Percentiles rank a stretch among this genome's conserved stretches.
phyloP scores from a whole-genome alignment of 2,329 filamentous ascomycete genomes.

The Pseudogymnoascus sp. region DNA sequence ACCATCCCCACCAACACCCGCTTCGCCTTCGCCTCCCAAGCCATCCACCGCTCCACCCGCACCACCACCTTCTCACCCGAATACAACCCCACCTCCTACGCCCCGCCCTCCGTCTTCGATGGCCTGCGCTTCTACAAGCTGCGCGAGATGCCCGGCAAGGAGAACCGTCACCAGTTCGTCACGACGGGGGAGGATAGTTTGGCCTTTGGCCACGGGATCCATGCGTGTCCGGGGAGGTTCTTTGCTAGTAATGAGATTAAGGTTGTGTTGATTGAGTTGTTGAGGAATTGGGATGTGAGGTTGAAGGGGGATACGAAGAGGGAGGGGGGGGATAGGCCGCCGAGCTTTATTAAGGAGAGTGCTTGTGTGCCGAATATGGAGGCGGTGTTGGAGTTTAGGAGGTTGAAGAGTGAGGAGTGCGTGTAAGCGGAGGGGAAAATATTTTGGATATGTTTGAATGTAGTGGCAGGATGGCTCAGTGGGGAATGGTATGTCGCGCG shows the following conservation, averaged over 20 bases:
- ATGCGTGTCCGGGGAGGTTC: constrained; percentile 37
- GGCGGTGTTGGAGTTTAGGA: constrained; percentile 17
- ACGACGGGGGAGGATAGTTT: constrained; percentile 28
- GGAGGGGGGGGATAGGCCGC: constrained; percentile 61
- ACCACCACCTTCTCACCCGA: constrained; percentile 19
- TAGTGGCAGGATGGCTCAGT: too few relatives aligned
- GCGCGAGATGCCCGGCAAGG: constrained; percentile 18
- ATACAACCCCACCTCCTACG: constrained; percentile 18
- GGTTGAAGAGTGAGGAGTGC: background rate
- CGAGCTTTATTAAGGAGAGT: constrained; percentile 37
- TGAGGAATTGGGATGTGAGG: constrained; percentile 28
- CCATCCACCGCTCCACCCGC: constrained; percentile 22
- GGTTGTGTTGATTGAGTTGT: constrained; percentile 26
- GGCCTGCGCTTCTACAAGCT: constrained; percentile 20
- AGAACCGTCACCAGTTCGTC: constrained; percentile 30
- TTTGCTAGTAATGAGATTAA: constrained; percentile 34
- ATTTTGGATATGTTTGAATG: background rate
- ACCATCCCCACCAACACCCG: constrained; percentile 25
- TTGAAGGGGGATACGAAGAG: constrained; percentile 70
- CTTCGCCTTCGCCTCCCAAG: constrained; percentile 26
- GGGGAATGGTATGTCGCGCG: background rate
- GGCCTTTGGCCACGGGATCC: constrained; percentile 34
- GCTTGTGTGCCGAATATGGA: constrained; percentile 13
- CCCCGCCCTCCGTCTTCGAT: constrained; percentile 18
- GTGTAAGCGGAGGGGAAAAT: background rate